Evolutionary conservation across 2,329 filamentous ascomycete genomes (phyloP), one percentile per base, ranked within the genome.

Genomic region (Calycina herbarum): DNA sequence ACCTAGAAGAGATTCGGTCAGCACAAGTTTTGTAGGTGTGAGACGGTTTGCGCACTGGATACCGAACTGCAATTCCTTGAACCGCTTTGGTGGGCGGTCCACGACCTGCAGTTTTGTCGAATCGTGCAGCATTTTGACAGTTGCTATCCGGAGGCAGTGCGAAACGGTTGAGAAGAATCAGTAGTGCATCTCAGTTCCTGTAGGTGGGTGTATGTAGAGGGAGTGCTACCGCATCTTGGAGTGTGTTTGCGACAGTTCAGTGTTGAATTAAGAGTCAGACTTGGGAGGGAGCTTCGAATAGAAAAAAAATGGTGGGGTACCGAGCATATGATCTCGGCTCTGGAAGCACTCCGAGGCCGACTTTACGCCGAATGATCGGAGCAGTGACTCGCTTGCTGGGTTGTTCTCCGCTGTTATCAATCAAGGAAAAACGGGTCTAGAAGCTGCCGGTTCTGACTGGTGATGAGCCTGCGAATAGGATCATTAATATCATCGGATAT

Each of bases 61-160:
- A 75, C 94, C 94, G 79, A 98, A 98, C 76, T 96, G 94, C 77
- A 98, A 86, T 76, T 93, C 90, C 77, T 90, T 93, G 82, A 97
- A 96, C 75, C 92, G 90, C 82, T 96, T 96, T 40, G 94, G 94
- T 64, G 92, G 85, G 76, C 89, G 89, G 79, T 97, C 93, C 63
- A 93, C 86, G 77, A 97, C 90, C 85, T 97, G 93, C 82, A 93
- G 88, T 84, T 97, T 97, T 13, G 31, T 35, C 17, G 54, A 31
- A 51, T 62, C 48, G 17, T 59, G 61, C 61, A 45, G 59, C 59
- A 61, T 61, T 35, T 61, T 51, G 59, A 24, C 17, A 2, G n/a
- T 42, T 54, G 59, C 29, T 54, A 61, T 35, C 59, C 20, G 20
- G 20, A 20, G 45, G 2, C 33, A 10, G 33, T 11, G 7, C 33